Base-by-base conservation (phyloP, 345 rosid species). In the Sisymbrium altissimum region DNA sequence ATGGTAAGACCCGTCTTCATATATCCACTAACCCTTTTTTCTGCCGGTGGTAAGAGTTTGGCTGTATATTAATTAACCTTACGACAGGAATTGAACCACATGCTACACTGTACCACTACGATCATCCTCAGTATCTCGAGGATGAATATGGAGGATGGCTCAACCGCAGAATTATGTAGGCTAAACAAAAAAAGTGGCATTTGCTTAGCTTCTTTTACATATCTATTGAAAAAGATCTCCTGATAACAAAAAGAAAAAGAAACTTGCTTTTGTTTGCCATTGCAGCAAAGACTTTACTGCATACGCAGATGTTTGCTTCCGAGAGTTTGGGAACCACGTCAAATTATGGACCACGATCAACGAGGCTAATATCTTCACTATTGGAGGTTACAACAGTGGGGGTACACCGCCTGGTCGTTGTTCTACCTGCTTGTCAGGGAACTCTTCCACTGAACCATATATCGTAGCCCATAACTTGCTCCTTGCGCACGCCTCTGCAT, bases 141-240 rank as follows among this genome's bases (percentile, higher is more conserved):
- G 86, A 85, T 29, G 93, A 90, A 64, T 86, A 86, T 74, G 90
- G 86, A 64, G 88, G 91, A 77, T 89, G 93, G 93, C 11, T 81
- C 46, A 77, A 66, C 72, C 70, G 63, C 65, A 89, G 23, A 54
- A 78, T 86, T 13, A 79, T 89, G 92, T 87, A 88, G 27, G 70
- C 23, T 21, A 12, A 21, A 14, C 7, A 3, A 23, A 44, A n/a
- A 44, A n/a, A 12, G 33, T 6, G 13, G 5, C 66, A 41, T 40
- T 40, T 62, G 13, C 48, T 40, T 13, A 0, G 6, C 40, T 29
- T 30, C 38, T 40, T 39, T n/a, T 17, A 35, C 43, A 19, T 17
- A 5, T 5, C 9, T 45, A 2, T 17, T 2, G 13, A 21, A 7
- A 19, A 48, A 9, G 2, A n/a, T 44, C 8, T 14, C 18, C 19